Evolutionary conservation across 371 early-diverging fungal species (phyloP), one percentile per base, ranked within the genome.

Genomic region (Amoeboradix gromovi): DNA sequence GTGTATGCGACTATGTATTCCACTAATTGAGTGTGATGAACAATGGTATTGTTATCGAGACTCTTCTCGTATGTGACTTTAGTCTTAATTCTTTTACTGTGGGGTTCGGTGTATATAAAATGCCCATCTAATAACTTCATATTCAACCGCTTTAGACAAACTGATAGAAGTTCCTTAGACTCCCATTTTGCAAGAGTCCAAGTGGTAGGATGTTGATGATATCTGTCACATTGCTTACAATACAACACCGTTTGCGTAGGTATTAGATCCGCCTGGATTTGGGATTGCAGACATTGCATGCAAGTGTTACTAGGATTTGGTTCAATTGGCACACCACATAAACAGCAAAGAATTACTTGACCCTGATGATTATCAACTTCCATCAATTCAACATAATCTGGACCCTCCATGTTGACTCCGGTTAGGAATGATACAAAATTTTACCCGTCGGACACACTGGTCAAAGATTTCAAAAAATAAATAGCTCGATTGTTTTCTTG

Each of bases 71-170:
- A 90, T 1, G 96, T 92, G 76, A 99, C 78, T 78, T 93, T 92
- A 72, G 98, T 86, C 77, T 91, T 91, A 79, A 99, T 82, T 73
- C 92, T 80, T 78, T 86, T 80, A 70, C 90, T 87, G 79, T 98
- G 97, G 31, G 97, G 97, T 77, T 98, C 98, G 0, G 99, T 98
- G 91, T 94, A 97, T 66, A 95, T 86, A 74, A 99, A 99, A 30
- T 90, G 88, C 1, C 98, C 95, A 75, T 98, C 98, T 31, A 95
- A 84, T 70, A 99, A 80, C 29, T 95, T 84, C 28, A 96, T 91
- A 72, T 86, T 87, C 67, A 95, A 81, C 75, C 88, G 90, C 78
- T 93, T 92, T 31, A 99, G 75, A 73, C 94, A 91, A 66, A 97
- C 79, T 0, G 94, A 86, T 68, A 99, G 78, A 66, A 99, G 80